Conservation (phyloP, 352 stramenopile genomes). For the Globisporangium mamillatum region DNA sequence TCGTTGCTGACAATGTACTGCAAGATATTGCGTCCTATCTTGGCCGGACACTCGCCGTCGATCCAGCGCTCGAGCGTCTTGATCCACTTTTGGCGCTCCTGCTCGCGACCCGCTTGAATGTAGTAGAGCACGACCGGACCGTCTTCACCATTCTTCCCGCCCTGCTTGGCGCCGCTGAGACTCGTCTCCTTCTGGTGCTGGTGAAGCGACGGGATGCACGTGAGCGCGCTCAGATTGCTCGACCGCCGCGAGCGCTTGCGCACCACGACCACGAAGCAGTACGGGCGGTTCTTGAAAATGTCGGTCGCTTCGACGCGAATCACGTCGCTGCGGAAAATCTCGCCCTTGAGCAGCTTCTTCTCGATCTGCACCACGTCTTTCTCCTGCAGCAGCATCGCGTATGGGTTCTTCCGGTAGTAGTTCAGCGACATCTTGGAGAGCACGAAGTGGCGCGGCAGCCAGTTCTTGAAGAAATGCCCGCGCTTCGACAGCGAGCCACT, state of each 20-base stretch:
- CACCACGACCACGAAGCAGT: constrained; percentile 59
- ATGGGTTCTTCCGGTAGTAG: constrained; percentile 76
- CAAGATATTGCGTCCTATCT: constrained; percentile 55
- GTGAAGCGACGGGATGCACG: constrained; percentile 38
- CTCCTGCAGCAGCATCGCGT: constrained; percentile 17
- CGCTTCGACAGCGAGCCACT: constrained; percentile 61
- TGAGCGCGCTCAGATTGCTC: constrained; percentile 24
- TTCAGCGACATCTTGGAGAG: constrained; percentile 53
- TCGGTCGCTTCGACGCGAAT: constrained; percentile 59
- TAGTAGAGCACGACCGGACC: constrained; percentile 62
- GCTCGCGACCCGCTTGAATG: constrained; percentile 57
- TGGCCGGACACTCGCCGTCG: constrained; percentile 48
- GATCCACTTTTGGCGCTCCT: constrained; percentile 73
- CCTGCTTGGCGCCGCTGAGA: constrained; percentile 23
- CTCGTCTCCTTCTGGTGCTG: constrained; percentile 51
- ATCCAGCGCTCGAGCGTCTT: constrained; percentile 71
- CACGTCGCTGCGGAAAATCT: constrained; percentile 55
- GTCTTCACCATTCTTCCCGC: constrained; percentile 27
- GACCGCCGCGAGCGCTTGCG: constrained; percentile 51
- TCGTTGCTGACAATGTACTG: constrained; percentile 78
- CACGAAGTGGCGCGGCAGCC: constrained; percentile 66
- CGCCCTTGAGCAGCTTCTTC: constrained; percentile 63
- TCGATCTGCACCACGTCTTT: constrained; percentile 48
- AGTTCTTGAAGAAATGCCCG: constrained; percentile 75
- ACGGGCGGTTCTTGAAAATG: constrained; percentile 57